These are phyloP conservation scores for Gossypium turneri DNA, from an alignment of 345 rosid genomes.

Conservation along the genomic window DNA sequence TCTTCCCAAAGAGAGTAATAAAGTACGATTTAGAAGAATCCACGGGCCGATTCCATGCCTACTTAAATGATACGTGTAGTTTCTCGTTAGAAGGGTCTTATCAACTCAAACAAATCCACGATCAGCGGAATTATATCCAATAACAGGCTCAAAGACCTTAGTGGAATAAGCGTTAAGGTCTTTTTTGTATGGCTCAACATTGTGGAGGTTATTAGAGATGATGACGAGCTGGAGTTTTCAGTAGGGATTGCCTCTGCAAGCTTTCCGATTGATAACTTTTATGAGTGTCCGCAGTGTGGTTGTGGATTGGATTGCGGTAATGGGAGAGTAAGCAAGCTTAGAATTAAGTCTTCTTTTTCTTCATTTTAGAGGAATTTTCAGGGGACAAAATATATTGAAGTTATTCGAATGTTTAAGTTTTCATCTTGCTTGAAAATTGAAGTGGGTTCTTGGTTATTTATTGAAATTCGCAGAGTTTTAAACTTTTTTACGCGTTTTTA, in stretches of 20 bases:
- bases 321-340: constrained; percentile 33
- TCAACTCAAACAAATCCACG: constrained; percentile 57
- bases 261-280: constrained; percentile 72
- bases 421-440: background rate
- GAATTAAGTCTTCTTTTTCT: constrained; percentile 44
- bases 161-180: constrained; percentile 84
- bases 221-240: constrained; percentile 65
- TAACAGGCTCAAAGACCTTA: constrained; percentile 50
- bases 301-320: constrained; percentile 75
- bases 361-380: constrained; percentile 34
- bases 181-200: constrained; percentile 87
- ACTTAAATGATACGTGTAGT: constrained; percentile 59
- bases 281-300: constrained; percentile 85
- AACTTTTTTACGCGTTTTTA: background rate
- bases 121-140: constrained; percentile 71
- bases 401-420: background rate
- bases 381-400: background rate
- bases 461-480: background rate
- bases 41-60: constrained; percentile 63
- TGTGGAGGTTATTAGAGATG: constrained; percentile 67
- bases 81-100: constrained; percentile 90
- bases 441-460: background rate
- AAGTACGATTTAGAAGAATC: constrained; percentile 60
- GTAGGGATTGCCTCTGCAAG: constrained; percentile 88
- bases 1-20: constrained; percentile 63